These are phyloP conservation scores for Podila epigama DNA, from an alignment of 192 early-diverging fungal genomes.

Conservation along the genomic window DNA sequence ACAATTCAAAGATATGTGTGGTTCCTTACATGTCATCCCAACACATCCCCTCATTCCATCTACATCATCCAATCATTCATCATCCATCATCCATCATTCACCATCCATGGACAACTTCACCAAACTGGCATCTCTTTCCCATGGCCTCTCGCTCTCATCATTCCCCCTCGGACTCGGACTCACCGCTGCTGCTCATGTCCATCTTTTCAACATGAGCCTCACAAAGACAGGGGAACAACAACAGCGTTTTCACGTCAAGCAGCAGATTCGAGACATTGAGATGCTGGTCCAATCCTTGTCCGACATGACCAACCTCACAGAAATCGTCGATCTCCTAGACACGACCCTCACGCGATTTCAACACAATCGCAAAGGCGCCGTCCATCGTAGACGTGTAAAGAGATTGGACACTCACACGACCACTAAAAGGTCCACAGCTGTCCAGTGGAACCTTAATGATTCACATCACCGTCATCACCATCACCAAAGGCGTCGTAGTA, in stretches of 20 bases:
- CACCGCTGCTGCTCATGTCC: conserved; percentile 19
- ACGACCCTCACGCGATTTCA: background rate
- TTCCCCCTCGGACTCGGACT: conserved; percentile 26
- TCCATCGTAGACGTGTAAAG: background rate
- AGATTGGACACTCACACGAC: too few relatives aligned
- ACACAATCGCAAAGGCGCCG: background rate
- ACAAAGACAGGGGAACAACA: background rate
- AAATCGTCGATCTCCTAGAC: conserved; percentile 7
- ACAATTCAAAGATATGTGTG: too few relatives aligned
- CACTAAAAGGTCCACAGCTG: too few relatives aligned
- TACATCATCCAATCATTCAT: background rate
- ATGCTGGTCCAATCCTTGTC: background rate
- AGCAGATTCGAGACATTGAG: background rate
- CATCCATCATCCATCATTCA: background rate
- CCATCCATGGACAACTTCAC: background rate
- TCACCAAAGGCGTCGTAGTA: too few relatives aligned
- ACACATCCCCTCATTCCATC: too few relatives aligned
- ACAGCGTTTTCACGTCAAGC: background rate
- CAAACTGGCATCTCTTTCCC: background rate
- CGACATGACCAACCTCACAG: conserved; percentile 7
- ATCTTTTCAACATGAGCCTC: conserved; percentile 8
- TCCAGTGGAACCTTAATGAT: too few relatives aligned
- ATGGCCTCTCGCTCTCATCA: conserved; percentile 1
- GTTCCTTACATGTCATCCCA: too few relatives aligned
- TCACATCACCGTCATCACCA: too few relatives aligned